Base-by-base conservation (phyloP, 305 asterid genomes). In the Caryopteris hybrid region DNA sequence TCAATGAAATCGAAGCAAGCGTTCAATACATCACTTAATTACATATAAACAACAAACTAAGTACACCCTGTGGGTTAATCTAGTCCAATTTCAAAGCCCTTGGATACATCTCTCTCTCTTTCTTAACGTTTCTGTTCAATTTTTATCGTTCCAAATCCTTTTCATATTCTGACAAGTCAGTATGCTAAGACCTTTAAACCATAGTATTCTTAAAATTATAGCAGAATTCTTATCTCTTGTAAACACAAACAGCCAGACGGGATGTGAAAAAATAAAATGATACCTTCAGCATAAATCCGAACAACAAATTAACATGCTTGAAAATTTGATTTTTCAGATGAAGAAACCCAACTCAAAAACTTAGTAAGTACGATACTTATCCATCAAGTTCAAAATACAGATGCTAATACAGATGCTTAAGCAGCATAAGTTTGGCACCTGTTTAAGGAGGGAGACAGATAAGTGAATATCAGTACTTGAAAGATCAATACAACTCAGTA, bases 361-460 rank as follows among this genome's bases (percentile, higher is more conserved):
- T 25, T 21, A n/a, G 31, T 18, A 13, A 27, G 25, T 46, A 12
- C 5, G 14, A 4, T 4, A 20, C 5, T 21, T 1, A 43, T 43
- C 16, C 18, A 50, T 6, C 8, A 36, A 4, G 25, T 2, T 38
- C 46, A 39, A 23, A 18, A 14, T 13, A 50, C 14, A 57, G 57
- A 46, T n/a, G n/a, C n/a, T n/a, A 17, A 8, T 3, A 22, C 8
- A 36, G 4, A 39, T 62, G 7, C 36, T 6, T 1, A 52, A 10
- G 14, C 16, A 55, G 42, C 13, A 5, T 11, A 8, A 36, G 11
- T 46, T 22, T 42, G 0, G 17, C 64, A 62, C 88, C 88, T 80
- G 82, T 71, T 76, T 83, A 53, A 83, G 75, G 41, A 78, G 86
- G 6, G 78, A 58, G 59, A 80, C 88, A 5, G 85, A 73, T 50